Percentiles rank a stretch among this genome's conserved stretches.
These are phyloP conservation scores for Hanseniaspora vineae DNA, from an alignment of 805 yeast genomes.

Conservation along the genomic window DNA sequence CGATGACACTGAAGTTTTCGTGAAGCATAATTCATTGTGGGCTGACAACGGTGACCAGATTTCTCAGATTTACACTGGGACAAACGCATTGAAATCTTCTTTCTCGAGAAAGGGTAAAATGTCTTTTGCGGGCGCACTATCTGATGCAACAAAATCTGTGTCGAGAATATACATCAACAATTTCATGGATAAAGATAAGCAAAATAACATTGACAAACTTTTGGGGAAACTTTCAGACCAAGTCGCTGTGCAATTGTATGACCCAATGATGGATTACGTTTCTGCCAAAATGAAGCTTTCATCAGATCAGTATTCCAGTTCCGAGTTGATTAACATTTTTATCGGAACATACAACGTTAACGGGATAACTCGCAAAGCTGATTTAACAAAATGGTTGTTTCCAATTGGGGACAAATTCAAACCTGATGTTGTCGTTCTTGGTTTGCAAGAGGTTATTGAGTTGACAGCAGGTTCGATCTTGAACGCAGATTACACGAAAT, in stretches of 20 bases:
- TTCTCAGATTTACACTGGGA: constrained; percentile 92
- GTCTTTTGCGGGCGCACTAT: constrained; percentile 94
- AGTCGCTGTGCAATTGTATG: constrained; percentile 58
- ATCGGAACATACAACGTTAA: constrained; percentile 83
- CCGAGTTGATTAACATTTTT: constrained; percentile 48
- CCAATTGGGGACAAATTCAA: constrained; percentile 45
- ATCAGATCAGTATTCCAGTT: constrained; percentile 43
- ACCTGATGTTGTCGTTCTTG: constrained; percentile 81
- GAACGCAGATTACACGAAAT: constrained; percentile 69
- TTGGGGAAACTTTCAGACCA: constrained; percentile 74
- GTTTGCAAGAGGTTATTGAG: constrained; percentile 90
- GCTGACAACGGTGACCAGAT: constrained; percentile 98
- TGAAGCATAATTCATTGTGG: constrained; percentile 82
- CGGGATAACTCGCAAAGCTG: constrained; percentile 48
- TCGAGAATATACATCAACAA: constrained; percentile 92
- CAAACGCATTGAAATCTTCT: constrained; percentile 91
- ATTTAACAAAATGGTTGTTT: constrained; percentile 65
- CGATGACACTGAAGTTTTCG: constrained; percentile 41
- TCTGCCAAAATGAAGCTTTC: constrained; percentile 35
- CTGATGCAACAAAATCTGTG: constrained; percentile 93
- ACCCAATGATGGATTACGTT: constrained; percentile 83
- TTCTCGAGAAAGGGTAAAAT: constrained; percentile 90
- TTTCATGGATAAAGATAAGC: constrained; percentile 84
- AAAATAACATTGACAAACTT: constrained; percentile 74
- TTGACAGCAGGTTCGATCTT: constrained; percentile 82